Evolutionary conservation across 2,329 filamentous ascomycete species (phyloP), one percentile per base, ranked within the genome.

Genomic region (Penicillium sp.): DNA sequence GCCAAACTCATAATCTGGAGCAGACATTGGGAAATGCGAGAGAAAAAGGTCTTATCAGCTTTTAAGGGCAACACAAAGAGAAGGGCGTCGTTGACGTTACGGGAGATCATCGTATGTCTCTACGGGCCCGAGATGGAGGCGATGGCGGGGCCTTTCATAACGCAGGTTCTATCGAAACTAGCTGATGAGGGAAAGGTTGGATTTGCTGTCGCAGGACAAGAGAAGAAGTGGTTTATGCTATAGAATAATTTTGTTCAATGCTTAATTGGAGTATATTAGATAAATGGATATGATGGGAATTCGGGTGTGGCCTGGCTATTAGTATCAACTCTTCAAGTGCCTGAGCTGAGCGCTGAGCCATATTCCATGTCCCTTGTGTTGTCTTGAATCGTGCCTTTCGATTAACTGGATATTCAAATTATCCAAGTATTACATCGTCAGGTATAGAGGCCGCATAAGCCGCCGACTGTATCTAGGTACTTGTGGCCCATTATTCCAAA

Each of bases 221-320:
- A 57, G 35, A 48, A 43, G 29, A 54, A 57, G 6, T 57, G 55
- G 55, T 57, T 53, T 29, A 12, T 41, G 21, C 10, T 56, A 0
- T 51, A 42, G n/a, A 21, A n/a, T 37, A 29, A 9, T 13, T 13
- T 21, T 43, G 5, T 43, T 23, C 9, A 21, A n/a, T 23, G 6
- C 21, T 7, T 7, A 25, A 12, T 25, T 37, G 9, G 15, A 13
- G 6, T 35, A 13, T 15, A 25, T n/a, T 17, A 33, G 46, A 37
- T 15, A 6, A 37, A 25, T 25, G 13, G 2, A 25, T 33, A 19
- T 19, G 10, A 25, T 15, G 4, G 9, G 13, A 23, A 33, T 21
- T 15, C 8, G 10, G 6, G 33, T 4, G 31, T 31, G 3, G 8
- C 25, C 5, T 7, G 4, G 13, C 13, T 17, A 19, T 9, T 25